phyloP scores from a whole-genome alignment of 306 rosid genomes.

The Cucurbita pepo region DNA sequence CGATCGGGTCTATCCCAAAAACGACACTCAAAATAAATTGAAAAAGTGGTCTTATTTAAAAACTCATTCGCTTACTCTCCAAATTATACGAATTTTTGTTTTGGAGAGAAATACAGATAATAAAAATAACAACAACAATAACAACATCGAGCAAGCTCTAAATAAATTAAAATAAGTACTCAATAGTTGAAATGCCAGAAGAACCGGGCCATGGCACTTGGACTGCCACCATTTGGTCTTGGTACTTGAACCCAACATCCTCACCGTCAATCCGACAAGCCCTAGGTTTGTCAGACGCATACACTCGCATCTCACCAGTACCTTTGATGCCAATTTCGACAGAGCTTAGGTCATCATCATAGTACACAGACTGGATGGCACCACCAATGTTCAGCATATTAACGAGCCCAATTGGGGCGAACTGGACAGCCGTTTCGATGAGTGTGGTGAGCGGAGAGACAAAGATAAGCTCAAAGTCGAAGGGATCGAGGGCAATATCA shows the following conservation, averaged over 20 bases:
- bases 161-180: conserved; percentile 24
- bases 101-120: neutral
- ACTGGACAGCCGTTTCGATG: conserved; percentile 20
- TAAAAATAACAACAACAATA: neutral
- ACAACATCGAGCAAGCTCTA: neutral
- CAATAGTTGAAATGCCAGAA: conserved; percentile 33
- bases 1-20: no score
- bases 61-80: neutral
- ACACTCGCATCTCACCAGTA: conserved; percentile 61
- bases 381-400: conserved; percentile 88
- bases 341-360: conserved; percentile 16
- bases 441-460: conserved; percentile 47
- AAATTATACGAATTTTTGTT: neutral
- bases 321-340: conserved; percentile 55
- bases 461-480: conserved; percentile 71
- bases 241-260: conserved; percentile 37
- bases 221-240: conserved; percentile 36
- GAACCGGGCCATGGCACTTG: conserved; percentile 69
- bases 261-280: conserved; percentile 38
- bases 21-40: no score
- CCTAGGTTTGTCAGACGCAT: conserved; percentile 48
- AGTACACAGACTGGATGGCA: conserved; percentile 46
- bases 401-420: conserved; percentile 74
- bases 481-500: conserved; percentile 67
- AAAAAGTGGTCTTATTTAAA: neutral